Conservation (phyloP, 805 yeast species). For the Candida mattraensis region DNA sequence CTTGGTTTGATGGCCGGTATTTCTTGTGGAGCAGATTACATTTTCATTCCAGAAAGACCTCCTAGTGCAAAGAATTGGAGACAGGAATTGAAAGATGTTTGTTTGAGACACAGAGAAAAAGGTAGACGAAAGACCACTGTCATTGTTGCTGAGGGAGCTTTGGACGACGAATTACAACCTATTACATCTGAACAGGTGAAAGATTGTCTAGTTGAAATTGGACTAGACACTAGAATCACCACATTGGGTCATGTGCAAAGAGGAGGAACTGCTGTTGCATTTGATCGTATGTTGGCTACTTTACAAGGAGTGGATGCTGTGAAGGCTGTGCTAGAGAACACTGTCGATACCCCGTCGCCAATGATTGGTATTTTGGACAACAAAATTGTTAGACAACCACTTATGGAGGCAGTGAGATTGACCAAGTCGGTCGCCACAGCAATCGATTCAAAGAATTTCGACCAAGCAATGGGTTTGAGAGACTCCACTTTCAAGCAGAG, state of each 20-base stretch:
- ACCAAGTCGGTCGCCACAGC: conserved; percentile 92
- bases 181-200: conserved; percentile 80
- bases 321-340: conserved; percentile 81
- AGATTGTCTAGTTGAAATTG: conserved; percentile 76
- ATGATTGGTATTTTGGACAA: conserved; percentile 73
- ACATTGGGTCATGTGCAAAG: conserved; percentile 97
- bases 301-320: conserved; percentile 98
- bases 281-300: conserved; percentile 88
- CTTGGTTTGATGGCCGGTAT: conserved; percentile 96
- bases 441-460: conserved; percentile 75
- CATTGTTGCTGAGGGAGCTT: conserved; percentile 98
- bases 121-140: conserved; percentile 96
- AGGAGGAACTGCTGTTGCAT: conserved; percentile 98
- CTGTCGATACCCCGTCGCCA: conserved; percentile 88
- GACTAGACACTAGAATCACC: conserved; percentile 90
- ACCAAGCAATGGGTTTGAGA: conserved; percentile 81
- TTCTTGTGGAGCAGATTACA: conserved; percentile 93
- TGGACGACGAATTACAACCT: conserved; percentile 76
- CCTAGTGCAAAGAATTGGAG: conserved; percentile 75
- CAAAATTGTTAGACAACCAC: conserved; percentile 78
- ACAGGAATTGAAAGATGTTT: conserved; percentile 72
- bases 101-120: conserved; percentile 72
- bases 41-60: conserved; percentile 93
- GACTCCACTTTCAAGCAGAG: conserved; percentile 87
- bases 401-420: conserved; percentile 84